A percentile compares a stretch with the other conserved stretches of the same genome.
phyloP scores from a whole-genome alignment of 257 asterid species.

The Thymus mandschuricus region DNA sequence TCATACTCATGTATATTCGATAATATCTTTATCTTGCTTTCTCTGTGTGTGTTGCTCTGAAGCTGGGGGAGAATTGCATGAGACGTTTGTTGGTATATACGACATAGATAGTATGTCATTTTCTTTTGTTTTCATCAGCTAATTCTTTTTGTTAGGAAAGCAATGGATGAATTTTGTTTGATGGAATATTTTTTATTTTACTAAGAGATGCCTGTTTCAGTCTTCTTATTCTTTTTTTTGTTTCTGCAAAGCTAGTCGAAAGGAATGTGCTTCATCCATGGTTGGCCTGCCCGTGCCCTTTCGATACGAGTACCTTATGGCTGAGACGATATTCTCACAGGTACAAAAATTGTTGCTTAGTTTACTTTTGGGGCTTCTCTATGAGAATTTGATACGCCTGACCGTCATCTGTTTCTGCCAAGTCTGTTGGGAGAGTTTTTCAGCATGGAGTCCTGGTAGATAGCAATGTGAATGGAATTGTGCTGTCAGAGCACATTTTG shows the following conservation, averaged over 20 bases:
- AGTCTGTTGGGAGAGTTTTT: conserved; percentile 15
- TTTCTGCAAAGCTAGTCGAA: conserved; percentile 99
- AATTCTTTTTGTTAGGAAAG: conserved; percentile 21
- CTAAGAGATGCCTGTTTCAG: conserved; percentile 18
- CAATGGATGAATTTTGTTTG: conserved; percentile 2
- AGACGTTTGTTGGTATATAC: conserved; percentile 13
- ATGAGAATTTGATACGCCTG: conserved; percentile 6
- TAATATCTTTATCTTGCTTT: conserved; percentile 5
- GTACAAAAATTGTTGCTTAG: conserved; percentile 39
- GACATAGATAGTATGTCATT: conserved; percentile 14
- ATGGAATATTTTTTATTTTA: conserved; percentile 23
- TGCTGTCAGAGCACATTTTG: conserved; percentile 20
- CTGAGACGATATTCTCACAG: conserved; percentile 99
- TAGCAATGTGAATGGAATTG: conserved; percentile 4
- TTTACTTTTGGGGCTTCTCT: conserved; percentile 3
- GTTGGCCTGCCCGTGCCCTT: conserved; percentile 97
- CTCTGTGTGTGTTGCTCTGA: neutral
- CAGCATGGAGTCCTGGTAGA: conserved; percentile 13
- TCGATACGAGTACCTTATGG: conserved; percentile 97
- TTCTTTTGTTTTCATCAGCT: conserved; percentile 15
- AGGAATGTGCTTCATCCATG: conserved; percentile 97
- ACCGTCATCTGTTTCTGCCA: conserved; percentile 2
- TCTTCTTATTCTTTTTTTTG: conserved; percentile 43
- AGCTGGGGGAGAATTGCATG: conserved; percentile 13
- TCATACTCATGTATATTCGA: conserved; percentile 13